Evolutionary conservation across 1,284 basidiomycete genomes (phyloP).

Genomic region (Ceratobasidium sp.): DNA sequence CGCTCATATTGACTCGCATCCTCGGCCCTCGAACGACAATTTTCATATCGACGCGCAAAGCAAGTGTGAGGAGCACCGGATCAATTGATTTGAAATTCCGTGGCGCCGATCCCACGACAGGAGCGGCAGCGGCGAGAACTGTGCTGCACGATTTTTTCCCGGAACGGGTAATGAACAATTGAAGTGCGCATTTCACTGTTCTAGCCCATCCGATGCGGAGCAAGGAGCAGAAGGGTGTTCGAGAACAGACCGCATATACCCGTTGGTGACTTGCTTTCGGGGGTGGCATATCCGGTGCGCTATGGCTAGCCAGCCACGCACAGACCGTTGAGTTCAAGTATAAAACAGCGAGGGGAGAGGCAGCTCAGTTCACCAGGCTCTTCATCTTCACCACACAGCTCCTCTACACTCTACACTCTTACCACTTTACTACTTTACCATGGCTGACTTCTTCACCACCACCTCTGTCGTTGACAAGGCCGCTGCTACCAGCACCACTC

Average conservation of each 20-base stretch:
- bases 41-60: slow-evolving; percentile 9
- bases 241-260: slow-evolving; percentile 8
- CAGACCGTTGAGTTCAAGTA: neutral
- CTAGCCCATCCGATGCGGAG: neutral
- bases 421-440: slow-evolving; percentile 5
- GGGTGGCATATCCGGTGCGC: neutral
- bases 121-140: neutral
- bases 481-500: neutral
- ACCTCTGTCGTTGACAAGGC: slow-evolving; percentile 17
- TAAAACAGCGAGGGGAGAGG: neutral
- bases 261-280: neutral
- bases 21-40: neutral
- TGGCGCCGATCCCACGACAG: neutral
- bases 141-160: neutral
- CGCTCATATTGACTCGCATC: slow-evolving; percentile 9
- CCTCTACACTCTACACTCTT: neutral
- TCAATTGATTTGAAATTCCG: neutral
- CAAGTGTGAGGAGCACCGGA: neutral
- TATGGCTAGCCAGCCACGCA: neutral
- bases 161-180: neutral
- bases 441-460: slow-evolving; percentile 33
- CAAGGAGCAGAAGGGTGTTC: neutral
- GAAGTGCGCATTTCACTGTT: neutral
- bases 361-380: neutral
- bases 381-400: neutral